phyloP scores from a whole-genome alignment of 2,329 filamentous ascomycete genomes.

The Paecilomyces fulvus region DNA sequence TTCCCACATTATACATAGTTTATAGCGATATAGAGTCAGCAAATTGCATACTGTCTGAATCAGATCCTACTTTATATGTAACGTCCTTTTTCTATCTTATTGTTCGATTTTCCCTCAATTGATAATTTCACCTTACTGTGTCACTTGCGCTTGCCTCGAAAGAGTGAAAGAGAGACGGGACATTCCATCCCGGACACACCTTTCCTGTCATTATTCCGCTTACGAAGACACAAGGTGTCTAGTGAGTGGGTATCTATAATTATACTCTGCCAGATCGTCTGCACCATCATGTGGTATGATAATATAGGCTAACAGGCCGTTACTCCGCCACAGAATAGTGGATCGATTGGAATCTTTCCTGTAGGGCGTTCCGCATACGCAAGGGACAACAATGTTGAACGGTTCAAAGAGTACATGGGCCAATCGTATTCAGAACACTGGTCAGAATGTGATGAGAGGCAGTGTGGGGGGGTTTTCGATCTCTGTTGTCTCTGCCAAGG shows the following conservation, averaged over 20 bases:
- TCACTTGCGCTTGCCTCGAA: no score
- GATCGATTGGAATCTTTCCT: neutral
- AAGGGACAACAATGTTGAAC: neutral
- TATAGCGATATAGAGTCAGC: neutral
- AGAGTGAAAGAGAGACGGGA: no score
- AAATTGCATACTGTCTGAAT: no score
- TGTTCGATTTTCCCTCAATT: no score
- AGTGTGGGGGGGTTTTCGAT: neutral
- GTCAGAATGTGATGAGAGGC: neutral
- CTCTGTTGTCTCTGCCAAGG: neutral
- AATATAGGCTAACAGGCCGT: neutral
- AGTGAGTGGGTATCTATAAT: neutral
- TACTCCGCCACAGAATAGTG: neutral
- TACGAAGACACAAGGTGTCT: neutral
- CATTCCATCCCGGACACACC: neutral
- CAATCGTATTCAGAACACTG: neutral
- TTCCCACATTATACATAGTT: neutral
- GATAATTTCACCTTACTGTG: no score
- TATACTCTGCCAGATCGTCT: neutral
- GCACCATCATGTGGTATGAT: neutral
- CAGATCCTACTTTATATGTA: no score
- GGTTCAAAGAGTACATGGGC: neutral
- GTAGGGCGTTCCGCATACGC: neutral
- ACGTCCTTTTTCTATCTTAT: no score
- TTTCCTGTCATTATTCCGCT: neutral